Evolutionary conservation across 495 filamentous ascomycete genomes (phyloP).

Genomic region (Trichoderma gamsii): DNA sequence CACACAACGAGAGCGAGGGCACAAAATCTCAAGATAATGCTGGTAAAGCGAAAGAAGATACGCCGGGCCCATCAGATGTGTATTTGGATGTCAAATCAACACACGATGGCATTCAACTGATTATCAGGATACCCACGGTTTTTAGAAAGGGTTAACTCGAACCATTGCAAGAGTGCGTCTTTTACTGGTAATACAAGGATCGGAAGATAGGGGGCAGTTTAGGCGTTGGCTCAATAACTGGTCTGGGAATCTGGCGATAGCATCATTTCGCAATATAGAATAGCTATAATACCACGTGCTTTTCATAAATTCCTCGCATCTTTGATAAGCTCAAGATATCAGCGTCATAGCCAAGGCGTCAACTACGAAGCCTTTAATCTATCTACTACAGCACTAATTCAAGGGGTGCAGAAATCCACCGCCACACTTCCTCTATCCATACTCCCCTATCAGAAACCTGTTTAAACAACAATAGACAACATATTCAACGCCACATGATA

Average conservation of each 20-base stretch:
- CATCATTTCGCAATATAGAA: neutral
- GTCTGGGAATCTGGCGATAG: constrained; percentile 1
- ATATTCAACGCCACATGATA: constrained; percentile 5
- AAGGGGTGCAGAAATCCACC: neutral
- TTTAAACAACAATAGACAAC: neutral
- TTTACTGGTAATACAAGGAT: neutral
- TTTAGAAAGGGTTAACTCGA: constrained; percentile 22
- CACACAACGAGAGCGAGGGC: neutral
- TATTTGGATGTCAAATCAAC: constrained; percentile 49
- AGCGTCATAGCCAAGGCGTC: neutral
- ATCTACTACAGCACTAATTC: neutral
- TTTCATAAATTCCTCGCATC: neutral
- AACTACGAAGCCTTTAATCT: neutral
- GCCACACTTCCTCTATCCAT: neutral
- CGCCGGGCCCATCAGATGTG: constrained; percentile 42
- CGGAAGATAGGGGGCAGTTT: neutral
- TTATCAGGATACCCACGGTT: constrained; percentile 45
- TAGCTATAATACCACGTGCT: neutral
- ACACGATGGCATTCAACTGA: constrained; percentile 45
- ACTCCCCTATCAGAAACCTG: constrained; percentile 10
- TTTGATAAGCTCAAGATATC: neutral
- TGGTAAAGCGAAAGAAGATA: neutral
- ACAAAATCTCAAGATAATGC: neutral
- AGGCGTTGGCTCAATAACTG: neutral
- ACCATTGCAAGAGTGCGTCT: neutral